A percentile compares a stretch with the other conserved stretches of the same genome.
These are phyloP conservation scores for Fusarium algeriense DNA, from an alignment of 2,329 filamentous ascomycete genomes.

Conservation along the genomic window DNA sequence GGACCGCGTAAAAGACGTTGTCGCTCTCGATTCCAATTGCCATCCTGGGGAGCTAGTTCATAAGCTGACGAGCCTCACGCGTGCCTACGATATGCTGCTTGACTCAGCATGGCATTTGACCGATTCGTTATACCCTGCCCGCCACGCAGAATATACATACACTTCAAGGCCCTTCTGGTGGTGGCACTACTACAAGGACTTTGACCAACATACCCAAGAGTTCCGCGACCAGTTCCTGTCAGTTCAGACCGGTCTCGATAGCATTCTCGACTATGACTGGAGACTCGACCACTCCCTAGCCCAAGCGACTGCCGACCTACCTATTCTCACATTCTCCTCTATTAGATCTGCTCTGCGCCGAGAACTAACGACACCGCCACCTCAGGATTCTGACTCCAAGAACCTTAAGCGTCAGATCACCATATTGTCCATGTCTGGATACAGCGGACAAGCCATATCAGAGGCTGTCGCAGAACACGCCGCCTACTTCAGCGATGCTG, in stretches of 20 bases:
- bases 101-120: conserved; percentile 54
- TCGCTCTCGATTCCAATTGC: conserved; percentile 1
- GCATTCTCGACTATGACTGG: conserved; percentile 49
- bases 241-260: conserved; percentile 45
- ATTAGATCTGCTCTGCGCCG: conserved; percentile 47
- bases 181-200: conserved; percentile 55
- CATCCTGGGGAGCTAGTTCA: conserved; percentile 30
- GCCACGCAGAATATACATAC: conserved; percentile 52
- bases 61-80: conserved; percentile 37
- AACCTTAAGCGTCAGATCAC: conserved; percentile 55
- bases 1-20: conserved; percentile 32
- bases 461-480: conserved; percentile 70
- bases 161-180: conserved; percentile 55
- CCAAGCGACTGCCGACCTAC: conserved; percentile 53
- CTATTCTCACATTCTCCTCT: conserved; percentile 50
- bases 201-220: conserved; percentile 47
- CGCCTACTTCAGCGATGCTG: conserved; percentile 71
- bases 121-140: conserved; percentile 52
- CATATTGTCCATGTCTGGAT: conserved; percentile 55
- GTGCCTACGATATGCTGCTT: conserved; percentile 53
- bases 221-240: conserved; percentile 49
- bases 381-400: conserved; percentile 50
- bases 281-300: conserved; percentile 51
- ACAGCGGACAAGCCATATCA: conserved; percentile 55
- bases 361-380: conserved; percentile 48